Percentiles rank a stretch among this genome's conserved stretches.
Conservation (phyloP, 352 stramenopile species). For the Pythium sukuiense region DNA sequence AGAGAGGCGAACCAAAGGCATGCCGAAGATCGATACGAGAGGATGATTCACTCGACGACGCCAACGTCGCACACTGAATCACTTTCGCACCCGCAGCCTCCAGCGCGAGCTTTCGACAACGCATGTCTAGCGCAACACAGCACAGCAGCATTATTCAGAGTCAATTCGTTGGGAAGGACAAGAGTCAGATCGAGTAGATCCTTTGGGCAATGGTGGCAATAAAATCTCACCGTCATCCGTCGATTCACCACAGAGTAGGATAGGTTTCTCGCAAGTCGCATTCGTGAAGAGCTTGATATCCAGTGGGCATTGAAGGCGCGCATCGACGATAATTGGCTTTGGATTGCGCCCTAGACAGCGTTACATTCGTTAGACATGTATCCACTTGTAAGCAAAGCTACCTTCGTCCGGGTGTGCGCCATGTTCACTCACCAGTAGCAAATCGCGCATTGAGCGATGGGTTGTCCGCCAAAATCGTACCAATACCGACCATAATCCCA, state of each 20-base stretch:
- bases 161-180: neutral
- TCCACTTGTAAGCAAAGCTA: no score
- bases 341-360: conserved; percentile 49
- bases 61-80: conserved; percentile 33
- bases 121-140: conserved; percentile 32
- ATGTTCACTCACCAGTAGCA: conserved; percentile 37
- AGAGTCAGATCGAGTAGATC: neutral
- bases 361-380: neutral
- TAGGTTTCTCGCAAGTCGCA: conserved; percentile 62
- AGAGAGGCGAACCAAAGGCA: conserved; percentile 47
- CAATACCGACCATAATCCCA: conserved; percentile 86
- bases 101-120: conserved; percentile 36
- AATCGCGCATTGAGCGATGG: conserved; percentile 83
- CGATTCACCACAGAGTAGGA: conserved; percentile 49
- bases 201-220: neutral
- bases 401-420: no score
- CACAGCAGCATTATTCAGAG: neutral
- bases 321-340: conserved; percentile 76
- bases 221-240: conserved; percentile 24
- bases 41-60: conserved; percentile 18
- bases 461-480: conserved; percentile 85
- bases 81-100: conserved; percentile 48
- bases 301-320: conserved; percentile 58
- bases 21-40: conserved; percentile 56
- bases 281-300: conserved; percentile 78